Evolutionary conservation across 2,329 filamentous ascomycete genomes (phyloP).

Genomic region (Pyrenophora seminiperda): DNA sequence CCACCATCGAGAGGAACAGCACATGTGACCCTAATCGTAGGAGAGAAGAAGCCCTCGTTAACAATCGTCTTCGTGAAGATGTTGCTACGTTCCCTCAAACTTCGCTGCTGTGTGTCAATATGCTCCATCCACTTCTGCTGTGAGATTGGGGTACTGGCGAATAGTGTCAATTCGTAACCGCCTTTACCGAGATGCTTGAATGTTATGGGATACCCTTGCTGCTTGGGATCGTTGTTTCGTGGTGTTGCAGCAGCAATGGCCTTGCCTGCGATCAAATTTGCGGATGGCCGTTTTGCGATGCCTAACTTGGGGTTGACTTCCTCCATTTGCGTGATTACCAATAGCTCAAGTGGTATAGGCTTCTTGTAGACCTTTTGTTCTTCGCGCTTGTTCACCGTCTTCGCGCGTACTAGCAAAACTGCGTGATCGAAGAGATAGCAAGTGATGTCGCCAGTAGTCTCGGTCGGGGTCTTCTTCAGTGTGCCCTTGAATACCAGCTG

Average conservation of each 20-base stretch:
- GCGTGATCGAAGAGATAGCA: constrained; percentile 97
- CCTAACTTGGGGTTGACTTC: constrained; percentile 84
- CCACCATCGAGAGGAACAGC: constrained; percentile 94
- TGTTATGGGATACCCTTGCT: constrained; percentile 90
- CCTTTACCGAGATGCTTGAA: constrained; percentile 96
- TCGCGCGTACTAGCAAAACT: constrained; percentile 86
- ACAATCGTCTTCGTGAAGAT: constrained; percentile 71
- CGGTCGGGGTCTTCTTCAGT: constrained; percentile 89
- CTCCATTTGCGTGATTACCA: constrained; percentile 96
- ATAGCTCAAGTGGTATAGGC: constrained; percentile 90
- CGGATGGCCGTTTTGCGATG: constrained; percentile 83
- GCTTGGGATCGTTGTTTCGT: constrained; percentile 49
- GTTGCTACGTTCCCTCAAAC: constrained; percentile 75
- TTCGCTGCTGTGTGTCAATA: constrained; percentile 88
- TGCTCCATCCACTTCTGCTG: constrained; percentile 97
- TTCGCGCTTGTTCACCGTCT: constrained; percentile 89
- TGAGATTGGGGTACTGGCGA: constrained; percentile 81
- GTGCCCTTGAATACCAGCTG: constrained; percentile 93
- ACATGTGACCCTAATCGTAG: constrained; percentile 88
- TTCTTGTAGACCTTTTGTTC: constrained; percentile 94
- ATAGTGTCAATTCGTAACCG: constrained; percentile 90
- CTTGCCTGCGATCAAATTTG: constrained; percentile 65
- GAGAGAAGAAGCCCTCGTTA: constrained; percentile 89
- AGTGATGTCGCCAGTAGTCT: constrained; percentile 81
- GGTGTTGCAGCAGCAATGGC: constrained; percentile 56